These are phyloP conservation scores for Selaginella tamariscina DNA, from an alignment of 75 land plant genomes.

Conservation along the genomic window DNA sequence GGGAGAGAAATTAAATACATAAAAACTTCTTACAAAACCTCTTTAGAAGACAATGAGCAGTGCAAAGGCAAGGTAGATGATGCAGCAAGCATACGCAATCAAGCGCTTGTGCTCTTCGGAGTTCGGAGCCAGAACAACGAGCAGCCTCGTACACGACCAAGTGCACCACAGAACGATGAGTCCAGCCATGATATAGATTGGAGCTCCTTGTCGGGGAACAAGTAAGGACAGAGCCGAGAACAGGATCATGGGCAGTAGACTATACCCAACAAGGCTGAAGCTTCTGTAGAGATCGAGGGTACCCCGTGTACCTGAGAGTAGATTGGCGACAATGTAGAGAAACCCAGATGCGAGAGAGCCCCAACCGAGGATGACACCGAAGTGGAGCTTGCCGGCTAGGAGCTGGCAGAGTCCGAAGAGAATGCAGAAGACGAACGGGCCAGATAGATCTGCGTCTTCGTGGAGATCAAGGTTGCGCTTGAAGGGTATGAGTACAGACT, in stretches of 20 bases:
- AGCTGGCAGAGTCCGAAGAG: constrained; percentile 80
- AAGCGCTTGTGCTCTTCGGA: constrained; percentile 75
- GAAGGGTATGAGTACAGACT: constrained; percentile 61
- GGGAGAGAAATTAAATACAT: neutral
- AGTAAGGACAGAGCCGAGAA: constrained; percentile 66
- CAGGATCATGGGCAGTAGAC: constrained; percentile 75
- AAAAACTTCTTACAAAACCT: too few relatives aligned
- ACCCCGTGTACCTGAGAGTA: constrained; percentile 73
- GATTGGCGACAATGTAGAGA: constrained; percentile 76
- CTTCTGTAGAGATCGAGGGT: constrained; percentile 73
- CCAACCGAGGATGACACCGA: constrained; percentile 91
- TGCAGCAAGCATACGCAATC: constrained; percentile 70
- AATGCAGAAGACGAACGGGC: constrained; percentile 62
- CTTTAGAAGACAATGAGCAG: constrained; percentile 70
- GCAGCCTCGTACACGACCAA: constrained; percentile 54
- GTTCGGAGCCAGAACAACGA: constrained; percentile 47
- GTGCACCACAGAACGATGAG: constrained; percentile 83
- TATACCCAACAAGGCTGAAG: constrained; percentile 80
- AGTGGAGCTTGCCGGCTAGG: constrained; percentile 78
- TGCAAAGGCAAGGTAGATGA: constrained; percentile 70
- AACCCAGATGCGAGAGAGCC: constrained; percentile 68
- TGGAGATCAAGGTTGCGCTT: constrained; percentile 46
- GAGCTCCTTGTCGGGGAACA: constrained; percentile 41
- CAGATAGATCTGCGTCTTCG: constrained; percentile 88
- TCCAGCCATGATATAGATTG: constrained; percentile 35